Evolutionary conservation across 2,329 filamentous ascomycete genomes (phyloP).

Genomic region (Blastomyces parvus): DNA sequence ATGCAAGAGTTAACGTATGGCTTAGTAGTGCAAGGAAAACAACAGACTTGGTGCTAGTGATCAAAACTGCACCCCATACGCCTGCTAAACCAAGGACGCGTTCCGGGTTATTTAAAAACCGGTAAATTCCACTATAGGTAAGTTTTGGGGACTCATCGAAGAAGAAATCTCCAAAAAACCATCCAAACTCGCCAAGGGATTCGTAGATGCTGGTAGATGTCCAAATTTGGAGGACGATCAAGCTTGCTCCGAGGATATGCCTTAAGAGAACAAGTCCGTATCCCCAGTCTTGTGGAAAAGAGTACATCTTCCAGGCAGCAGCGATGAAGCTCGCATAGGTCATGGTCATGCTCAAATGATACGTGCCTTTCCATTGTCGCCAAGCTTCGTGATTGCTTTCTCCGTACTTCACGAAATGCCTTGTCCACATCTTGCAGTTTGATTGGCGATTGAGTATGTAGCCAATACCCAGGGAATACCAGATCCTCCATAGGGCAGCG

Average conservation of each 20-base stretch:
- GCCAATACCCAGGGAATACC: constrained; percentile 85
- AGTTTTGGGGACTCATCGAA: constrained; percentile 81
- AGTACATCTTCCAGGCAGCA: constrained; percentile 94
- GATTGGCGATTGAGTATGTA: constrained; percentile 79
- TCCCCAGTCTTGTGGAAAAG: constrained; percentile 72
- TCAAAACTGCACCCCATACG: constrained; percentile 89
- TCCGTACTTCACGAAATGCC: constrained; percentile 94
- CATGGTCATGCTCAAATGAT: constrained; percentile 85
- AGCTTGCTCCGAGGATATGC: constrained; percentile 70
- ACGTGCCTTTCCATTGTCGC: constrained; percentile 95
- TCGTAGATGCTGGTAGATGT: constrained; percentile 89
- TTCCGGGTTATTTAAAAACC: constrained; percentile 96
- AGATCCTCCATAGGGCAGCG: constrained; percentile 73
- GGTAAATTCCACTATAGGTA: constrained; percentile 94
- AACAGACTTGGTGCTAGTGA: constrained; percentile 79
- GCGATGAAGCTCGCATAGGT: constrained; percentile 82
- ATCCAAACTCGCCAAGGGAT: constrained; percentile 91
- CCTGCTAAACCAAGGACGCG: constrained; percentile 86
- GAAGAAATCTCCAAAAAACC: constrained; percentile 99
- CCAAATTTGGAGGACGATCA: constrained; percentile 86
- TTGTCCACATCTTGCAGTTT: constrained; percentile 84
- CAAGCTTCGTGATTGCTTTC: constrained; percentile 86
- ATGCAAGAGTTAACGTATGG: constrained; percentile 73
- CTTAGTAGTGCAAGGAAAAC: constrained; percentile 78
- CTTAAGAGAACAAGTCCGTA: constrained; percentile 78